These are phyloP conservation scores for Coprinopsis marcescibilis DNA, from an alignment of 768 basidiomycete genomes.

Conservation along the genomic window DNA sequence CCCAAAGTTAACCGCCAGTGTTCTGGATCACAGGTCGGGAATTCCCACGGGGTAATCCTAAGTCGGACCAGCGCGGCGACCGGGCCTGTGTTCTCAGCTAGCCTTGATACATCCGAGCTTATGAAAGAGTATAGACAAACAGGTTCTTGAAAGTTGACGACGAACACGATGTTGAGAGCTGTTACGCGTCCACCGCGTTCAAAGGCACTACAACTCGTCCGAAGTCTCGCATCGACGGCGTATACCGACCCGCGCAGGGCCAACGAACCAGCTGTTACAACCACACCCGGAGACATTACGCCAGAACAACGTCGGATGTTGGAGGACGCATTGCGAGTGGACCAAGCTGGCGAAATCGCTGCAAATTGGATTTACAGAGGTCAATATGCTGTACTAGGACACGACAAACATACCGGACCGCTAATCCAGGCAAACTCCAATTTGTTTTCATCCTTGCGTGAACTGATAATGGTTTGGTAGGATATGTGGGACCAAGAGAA, in stretches of 20 bases:
- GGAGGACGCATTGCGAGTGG: constrained; percentile 75
- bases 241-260: constrained; percentile 38
- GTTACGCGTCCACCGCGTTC: background rate
- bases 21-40: no score
- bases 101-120: no score
- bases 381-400: constrained; percentile 69
- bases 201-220: background rate
- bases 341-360: constrained; percentile 93
- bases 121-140: no score
- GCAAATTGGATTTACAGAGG: constrained; percentile 96
- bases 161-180: background rate
- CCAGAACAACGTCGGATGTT: constrained; percentile 42
- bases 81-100: no score
- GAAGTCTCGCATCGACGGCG: constrained; percentile 33
- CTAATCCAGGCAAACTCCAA: constrained; percentile 60
- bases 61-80: no score
- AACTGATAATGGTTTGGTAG: constrained; percentile 32
- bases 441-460: background rate
- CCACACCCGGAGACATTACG: constrained; percentile 53
- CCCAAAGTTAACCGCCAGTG: no score
- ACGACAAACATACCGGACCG: constrained; percentile 47
- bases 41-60: no score
- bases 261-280: constrained; percentile 35
- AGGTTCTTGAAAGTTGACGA: no score
- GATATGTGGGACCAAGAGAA: constrained; percentile 98